These are phyloP conservation scores for Polychytrium aggregatum DNA, from an alignment of 192 early-diverging fungal species.

Conservation along the genomic window DNA sequence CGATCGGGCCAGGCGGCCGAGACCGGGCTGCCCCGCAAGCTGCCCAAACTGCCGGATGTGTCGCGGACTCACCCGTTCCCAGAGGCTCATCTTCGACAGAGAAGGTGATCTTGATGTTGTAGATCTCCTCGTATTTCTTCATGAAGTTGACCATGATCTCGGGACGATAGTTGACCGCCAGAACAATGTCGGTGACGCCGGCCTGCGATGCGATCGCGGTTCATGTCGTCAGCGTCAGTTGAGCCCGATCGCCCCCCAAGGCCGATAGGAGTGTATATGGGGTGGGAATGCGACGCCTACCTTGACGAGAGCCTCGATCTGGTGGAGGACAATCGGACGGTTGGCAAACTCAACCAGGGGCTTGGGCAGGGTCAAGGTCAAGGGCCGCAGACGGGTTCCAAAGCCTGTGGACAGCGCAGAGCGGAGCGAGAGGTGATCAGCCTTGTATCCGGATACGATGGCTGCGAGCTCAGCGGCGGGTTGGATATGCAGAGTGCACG, in stretches of 20 bases:
- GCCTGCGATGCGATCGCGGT: too few relatives aligned
- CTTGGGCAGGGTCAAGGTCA: constrained; percentile 94
- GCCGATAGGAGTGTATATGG: too few relatives aligned
- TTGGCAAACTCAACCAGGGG: constrained; percentile 99
- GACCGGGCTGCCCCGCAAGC: too few relatives aligned
- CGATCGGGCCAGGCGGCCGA: too few relatives aligned
- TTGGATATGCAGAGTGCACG: not conserved
- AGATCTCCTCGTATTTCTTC: constrained; percentile 81
- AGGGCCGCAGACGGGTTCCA: constrained; percentile 94
- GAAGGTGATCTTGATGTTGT: constrained; percentile 88
- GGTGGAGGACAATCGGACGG: constrained; percentile 97
- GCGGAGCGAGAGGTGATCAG: not conserved
- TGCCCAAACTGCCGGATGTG: too few relatives aligned
- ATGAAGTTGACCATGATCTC: constrained; percentile 93
- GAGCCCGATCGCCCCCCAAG: too few relatives aligned
- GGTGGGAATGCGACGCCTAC: constrained; percentile 35
- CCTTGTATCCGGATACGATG: not conserved
- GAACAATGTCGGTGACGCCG: constrained; percentile 93
- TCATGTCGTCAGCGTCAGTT: too few relatives aligned
- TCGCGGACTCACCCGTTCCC: constrained; percentile 54
- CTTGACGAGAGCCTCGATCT: constrained; percentile 94
- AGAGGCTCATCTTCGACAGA: constrained; percentile 95
- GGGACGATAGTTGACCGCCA: constrained; percentile 99
- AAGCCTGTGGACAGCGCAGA: constrained; percentile 49
- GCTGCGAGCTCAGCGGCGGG: too few relatives aligned